Evolutionary conservation across 768 basidiomycete species (phyloP).

Genomic region (Phaeotremella fagi): DNA sequence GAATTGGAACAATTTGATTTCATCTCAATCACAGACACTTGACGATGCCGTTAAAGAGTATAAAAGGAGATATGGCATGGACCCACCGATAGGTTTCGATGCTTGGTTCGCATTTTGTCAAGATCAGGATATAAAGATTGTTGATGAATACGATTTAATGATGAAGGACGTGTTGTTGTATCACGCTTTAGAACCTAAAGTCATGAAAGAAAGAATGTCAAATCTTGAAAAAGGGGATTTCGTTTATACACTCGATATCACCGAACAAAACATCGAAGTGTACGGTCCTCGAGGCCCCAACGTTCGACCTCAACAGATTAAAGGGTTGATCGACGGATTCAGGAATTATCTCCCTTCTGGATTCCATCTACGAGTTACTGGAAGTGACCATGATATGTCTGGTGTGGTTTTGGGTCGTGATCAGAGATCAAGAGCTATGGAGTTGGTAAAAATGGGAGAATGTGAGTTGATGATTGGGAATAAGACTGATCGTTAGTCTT

Average conservation of each 20-base stretch:
- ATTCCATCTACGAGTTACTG: slow-evolving; percentile 38
- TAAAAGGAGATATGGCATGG: slow-evolving; percentile 64
- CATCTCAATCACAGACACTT: slow-evolving; percentile 71
- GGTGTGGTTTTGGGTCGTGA: slow-evolving; percentile 44
- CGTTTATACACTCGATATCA: slow-evolving; percentile 38
- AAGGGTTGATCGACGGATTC: slow-evolving; percentile 38
- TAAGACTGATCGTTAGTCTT: slow-evolving; percentile 27
- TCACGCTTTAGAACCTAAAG: slow-evolving; percentile 35
- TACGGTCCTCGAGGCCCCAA: slow-evolving; percentile 22
- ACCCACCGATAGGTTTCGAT: slow-evolving; percentile 87
- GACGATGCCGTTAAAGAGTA: slow-evolving; percentile 76
- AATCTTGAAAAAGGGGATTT: slow-evolving; percentile 26
- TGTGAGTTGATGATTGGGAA: slow-evolving; percentile 30
- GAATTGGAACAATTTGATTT: slow-evolving; percentile 29
- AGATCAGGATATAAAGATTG: slow-evolving; percentile 37
- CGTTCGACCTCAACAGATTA: slow-evolving; percentile 29
- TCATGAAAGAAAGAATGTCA: slow-evolving; percentile 27
- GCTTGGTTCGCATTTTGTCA: slow-evolving; percentile 59
- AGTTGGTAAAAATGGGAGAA: slow-evolving; percentile 36
- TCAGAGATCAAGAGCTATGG: slow-evolving; percentile 41
- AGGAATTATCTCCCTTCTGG: slow-evolving; percentile 31
- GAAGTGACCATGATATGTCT: slow-evolving; percentile 47
- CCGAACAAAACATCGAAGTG: slow-evolving; percentile 13
- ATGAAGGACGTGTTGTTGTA: slow-evolving; percentile 42
- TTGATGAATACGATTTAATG: slow-evolving; percentile 45